phyloP scores from a whole-genome alignment of 306 rosid species.

The Lithocarpus polystachyus region DNA sequence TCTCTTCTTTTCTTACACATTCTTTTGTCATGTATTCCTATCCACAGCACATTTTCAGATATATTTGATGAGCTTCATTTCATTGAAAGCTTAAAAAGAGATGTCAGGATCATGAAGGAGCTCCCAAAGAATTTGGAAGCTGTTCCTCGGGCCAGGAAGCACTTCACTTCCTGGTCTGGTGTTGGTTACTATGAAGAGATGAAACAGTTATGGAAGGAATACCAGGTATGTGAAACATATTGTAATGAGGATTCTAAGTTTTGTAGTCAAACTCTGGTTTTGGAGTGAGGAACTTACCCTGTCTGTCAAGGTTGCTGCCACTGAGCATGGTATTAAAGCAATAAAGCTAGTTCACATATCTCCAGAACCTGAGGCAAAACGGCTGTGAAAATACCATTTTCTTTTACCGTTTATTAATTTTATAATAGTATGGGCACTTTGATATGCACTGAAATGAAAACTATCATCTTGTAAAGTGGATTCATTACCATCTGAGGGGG shows the following conservation, averaged over 20 bases:
- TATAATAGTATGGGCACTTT: neutral
- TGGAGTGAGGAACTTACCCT: neutral
- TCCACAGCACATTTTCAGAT: slow-evolving; percentile 80
- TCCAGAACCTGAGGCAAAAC: neutral
- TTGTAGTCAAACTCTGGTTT: neutral
- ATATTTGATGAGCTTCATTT: slow-evolving; percentile 81
- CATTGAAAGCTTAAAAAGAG: slow-evolving; percentile 64
- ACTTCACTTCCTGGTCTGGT: slow-evolving; percentile 82
- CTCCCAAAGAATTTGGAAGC: slow-evolving; percentile 71
- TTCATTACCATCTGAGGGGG: neutral
- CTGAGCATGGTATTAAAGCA: neutral
- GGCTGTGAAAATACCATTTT: neutral
- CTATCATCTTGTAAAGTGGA: neutral
- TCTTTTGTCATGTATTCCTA: slow-evolving; percentile 20
- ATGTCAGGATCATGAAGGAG: slow-evolving; percentile 62
- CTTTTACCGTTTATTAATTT: neutral
- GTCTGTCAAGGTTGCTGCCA: neutral
- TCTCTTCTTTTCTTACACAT: slow-evolving; percentile 8
- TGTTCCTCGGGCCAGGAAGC: slow-evolving; percentile 79
- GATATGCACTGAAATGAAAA: neutral
- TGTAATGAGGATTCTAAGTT: neutral
- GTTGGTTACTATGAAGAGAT: slow-evolving; percentile 76
- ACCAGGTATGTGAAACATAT: slow-evolving; percentile 51
- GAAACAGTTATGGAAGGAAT: slow-evolving; percentile 71
- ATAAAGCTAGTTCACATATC: neutral